phyloP scores from a whole-genome alignment of 2,329 filamentous ascomycete genomes.

The Fusarium pseudocircinatum region DNA sequence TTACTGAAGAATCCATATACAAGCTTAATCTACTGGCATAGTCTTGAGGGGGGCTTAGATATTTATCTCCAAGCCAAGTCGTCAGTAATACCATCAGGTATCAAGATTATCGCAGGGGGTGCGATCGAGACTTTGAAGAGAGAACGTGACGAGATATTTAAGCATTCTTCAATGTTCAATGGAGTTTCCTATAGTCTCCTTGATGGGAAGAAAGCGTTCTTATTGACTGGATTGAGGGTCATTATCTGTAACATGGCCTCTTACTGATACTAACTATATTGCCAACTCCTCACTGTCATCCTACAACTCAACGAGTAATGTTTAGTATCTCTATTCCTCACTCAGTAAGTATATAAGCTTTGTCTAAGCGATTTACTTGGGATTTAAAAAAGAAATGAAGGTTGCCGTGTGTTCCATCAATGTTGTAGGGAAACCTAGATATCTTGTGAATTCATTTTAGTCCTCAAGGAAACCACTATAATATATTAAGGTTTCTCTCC shows the following conservation, averaged over 20 bases:
- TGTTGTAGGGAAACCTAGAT: neutral
- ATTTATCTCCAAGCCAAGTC: neutral
- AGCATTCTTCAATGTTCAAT: neutral
- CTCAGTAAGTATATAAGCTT: neutral
- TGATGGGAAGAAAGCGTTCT: neutral
- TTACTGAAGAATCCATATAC: neutral
- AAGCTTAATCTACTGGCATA: conserved; percentile 24
- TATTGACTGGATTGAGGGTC: neutral
- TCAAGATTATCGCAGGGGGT: neutral
- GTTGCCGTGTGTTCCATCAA: neutral
- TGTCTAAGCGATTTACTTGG: neutral
- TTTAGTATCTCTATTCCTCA: neutral
- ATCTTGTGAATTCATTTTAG: neutral
- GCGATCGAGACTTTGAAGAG: neutral
- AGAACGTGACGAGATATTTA: neutral
- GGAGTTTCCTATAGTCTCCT: neutral
- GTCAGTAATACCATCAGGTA: neutral
- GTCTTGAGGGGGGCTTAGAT: conserved; percentile 38
- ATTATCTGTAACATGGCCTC: neutral
- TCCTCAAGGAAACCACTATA: neutral
- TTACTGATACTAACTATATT: neutral
- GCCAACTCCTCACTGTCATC: neutral
- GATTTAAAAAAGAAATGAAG: neutral
- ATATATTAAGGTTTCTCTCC: neutral
- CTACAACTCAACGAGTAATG: neutral